phyloP scores from a whole-genome alignment of 208 protist genomes.

The Leishmania turanica region DNA sequence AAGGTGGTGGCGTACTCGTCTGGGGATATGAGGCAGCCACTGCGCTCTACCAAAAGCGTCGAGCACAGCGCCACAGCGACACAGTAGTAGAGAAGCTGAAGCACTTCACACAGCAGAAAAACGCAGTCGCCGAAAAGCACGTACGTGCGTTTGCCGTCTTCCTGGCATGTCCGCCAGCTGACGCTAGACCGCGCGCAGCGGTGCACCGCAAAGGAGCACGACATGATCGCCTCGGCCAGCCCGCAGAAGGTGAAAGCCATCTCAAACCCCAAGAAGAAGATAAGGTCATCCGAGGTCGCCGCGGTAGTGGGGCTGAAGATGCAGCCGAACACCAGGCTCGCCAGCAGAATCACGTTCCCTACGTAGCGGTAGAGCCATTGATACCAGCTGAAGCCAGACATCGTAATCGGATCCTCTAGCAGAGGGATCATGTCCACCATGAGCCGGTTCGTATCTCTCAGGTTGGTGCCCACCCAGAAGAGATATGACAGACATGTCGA shows the following conservation, averaged over 20 bases:
- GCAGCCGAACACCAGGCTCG: conserved; percentile 59
- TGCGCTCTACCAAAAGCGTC: conserved; percentile 54
- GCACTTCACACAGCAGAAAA: conserved; percentile 57
- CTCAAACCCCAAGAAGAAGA: conserved; percentile 71
- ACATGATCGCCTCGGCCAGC: conserved; percentile 43
- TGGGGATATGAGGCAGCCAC: conserved; percentile 46
- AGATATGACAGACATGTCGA: conserved; percentile 59
- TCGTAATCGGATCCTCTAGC: conserved; percentile 72
- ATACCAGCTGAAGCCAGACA: conserved; percentile 47
- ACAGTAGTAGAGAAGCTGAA: conserved; percentile 72
- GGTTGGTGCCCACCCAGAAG: conserved; percentile 57
- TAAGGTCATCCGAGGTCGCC: conserved; percentile 38
- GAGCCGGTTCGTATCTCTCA: conserved; percentile 52
- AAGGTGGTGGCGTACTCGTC: conserved; percentile 63
- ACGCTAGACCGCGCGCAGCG: conserved; percentile 41
- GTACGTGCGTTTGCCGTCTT: conserved; percentile 26
- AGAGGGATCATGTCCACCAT: conserved; percentile 59
- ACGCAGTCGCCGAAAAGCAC: conserved; percentile 58
- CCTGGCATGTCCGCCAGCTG: conserved; percentile 22
- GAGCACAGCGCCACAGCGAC: conserved; percentile 45
- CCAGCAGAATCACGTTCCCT: conserved; percentile 49
- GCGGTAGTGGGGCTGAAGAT: conserved; percentile 56
- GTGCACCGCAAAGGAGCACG: conserved; percentile 54
- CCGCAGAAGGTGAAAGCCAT: conserved; percentile 54
- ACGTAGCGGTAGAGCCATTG: conserved; percentile 45